Evolutionary conservation across 1,139 yeast genomes (phyloP).

Genomic region (Candida mesenterica): DNA sequence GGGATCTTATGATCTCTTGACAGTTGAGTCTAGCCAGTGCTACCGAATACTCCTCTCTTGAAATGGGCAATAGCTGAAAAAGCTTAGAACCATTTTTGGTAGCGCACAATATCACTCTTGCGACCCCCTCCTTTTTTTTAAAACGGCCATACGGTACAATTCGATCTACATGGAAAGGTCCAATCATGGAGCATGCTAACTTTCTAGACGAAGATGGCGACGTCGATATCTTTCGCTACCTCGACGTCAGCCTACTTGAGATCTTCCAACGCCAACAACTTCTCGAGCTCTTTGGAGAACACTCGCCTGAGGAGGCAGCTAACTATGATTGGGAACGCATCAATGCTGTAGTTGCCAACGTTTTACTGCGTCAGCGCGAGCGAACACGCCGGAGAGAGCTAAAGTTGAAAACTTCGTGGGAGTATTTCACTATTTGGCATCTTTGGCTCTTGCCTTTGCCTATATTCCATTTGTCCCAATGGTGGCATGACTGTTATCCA

Average conservation of each 20-base stretch:
- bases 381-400: neutral
- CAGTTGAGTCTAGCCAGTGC: too few relatives aligned
- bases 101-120: too few relatives aligned
- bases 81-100: too few relatives aligned
- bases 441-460: constrained; percentile 28
- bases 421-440: constrained; percentile 18
- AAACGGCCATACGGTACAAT: too few relatives aligned
- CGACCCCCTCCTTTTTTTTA: neutral
- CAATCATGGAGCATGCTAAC: constrained; percentile 3
- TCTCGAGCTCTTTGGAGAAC: constrained; percentile 15
- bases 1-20: too few relatives aligned
- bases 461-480: constrained; percentile 22
- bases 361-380: neutral
- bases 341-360: constrained; percentile 10
- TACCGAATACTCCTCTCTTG: too few relatives aligned
- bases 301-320: constrained; percentile 15
- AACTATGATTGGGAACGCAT: constrained; percentile 12
- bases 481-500: constrained; percentile 23
- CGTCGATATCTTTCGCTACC: constrained; percentile 22
- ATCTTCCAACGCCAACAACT: constrained; percentile 21
- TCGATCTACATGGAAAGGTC: too few relatives aligned
- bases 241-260: constrained; percentile 24
- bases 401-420: constrained; percentile 6
- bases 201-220: constrained; percentile 8
- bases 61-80: too few relatives aligned